Evolutionary conservation across 1,139 yeast species (phyloP), one percentile per base, ranked within the genome.

Genomic region (Suhomyces maxii): DNA sequence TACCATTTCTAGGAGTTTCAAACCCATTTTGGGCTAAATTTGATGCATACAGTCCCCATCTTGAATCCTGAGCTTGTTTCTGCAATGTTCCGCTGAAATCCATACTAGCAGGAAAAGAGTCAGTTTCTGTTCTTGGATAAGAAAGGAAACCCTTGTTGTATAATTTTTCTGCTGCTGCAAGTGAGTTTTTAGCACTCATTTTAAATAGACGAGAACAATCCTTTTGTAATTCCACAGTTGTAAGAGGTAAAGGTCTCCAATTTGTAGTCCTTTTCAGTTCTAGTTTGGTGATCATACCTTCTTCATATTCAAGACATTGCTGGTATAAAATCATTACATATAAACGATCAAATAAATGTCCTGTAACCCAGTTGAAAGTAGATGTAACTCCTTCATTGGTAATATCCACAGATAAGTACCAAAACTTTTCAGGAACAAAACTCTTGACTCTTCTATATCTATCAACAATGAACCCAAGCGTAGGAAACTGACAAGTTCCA

Each of bases 101-200:
- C 84, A 91, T 89, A 2, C 79, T 73, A 0, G 71, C 64, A 1
- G 96, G 97, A 58, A 88, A 95, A 30, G 71, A 79, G 63, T 95
- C 97, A 0, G 99, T 95, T 63, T 95, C 99, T 0, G 99, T 95
- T 71, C 99, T 86, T 3, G 99, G 99, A 60, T 95, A 95, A 0
- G 97, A 90, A 4, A 95, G 73, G 58, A 82, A 89, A 0, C 99
- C 99, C 45, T 79, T 75, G 48, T 86, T 90, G 62, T 95, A 95
- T 26, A 95, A 73, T 53, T 79, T 80, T 65, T 95, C 99, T 0
- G 99, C 98, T 0, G 86, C 80, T 47, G 83, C 89, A 57, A 93
- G 69, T 1, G 97, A 83, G 40, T 78, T 78, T 58, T 91, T 91
- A 1, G 99, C 95, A 58, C 89, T 81, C 76, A 89, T 71, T 54